Evolutionary conservation across 2,329 filamentous ascomycete genomes (phyloP).

Genomic region (Sporothrix protearum): DNA sequence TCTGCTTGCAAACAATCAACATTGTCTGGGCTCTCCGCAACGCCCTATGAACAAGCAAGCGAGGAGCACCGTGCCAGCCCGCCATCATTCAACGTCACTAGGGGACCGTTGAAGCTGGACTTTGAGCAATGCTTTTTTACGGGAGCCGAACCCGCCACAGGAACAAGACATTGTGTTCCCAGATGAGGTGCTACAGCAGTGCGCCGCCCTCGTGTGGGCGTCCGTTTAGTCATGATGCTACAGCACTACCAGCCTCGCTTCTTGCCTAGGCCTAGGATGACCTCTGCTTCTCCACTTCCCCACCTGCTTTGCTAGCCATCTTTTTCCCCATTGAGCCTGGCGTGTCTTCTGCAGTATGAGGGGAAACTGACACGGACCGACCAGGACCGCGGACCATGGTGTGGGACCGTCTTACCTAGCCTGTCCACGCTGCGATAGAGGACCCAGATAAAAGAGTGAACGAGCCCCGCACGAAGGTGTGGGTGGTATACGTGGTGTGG

Average conservation of each 20-base stretch:
- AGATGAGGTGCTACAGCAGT: neutral
- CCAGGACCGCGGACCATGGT: neutral
- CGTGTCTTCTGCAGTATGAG: neutral
- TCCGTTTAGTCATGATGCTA: too few species aligned
- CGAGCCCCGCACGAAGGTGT: neutral
- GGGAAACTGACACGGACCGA: neutral
- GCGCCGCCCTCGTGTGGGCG: neutral
- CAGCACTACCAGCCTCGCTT: too few species aligned
- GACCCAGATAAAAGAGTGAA: neutral
- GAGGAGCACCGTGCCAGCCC: neutral
- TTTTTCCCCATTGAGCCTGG: slow-evolving; percentile 9
- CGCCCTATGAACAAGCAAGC: neutral
- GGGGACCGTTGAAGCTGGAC: neutral
- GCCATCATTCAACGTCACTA: neutral
- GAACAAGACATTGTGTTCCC: neutral
- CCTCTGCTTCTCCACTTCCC: slow-evolving; percentile 8
- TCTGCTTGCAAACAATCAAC: neutral
- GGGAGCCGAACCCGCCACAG: neutral
- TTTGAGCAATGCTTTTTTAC: neutral
- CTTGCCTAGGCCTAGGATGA: too few species aligned
- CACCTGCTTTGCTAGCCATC: neutral
- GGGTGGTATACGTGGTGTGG: neutral
- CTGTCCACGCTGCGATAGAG: neutral
- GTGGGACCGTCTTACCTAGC: too few species aligned
- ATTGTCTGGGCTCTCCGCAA: neutral